These are phyloP conservation scores for Saccharomycopsis olivae DNA, from an alignment of 805 yeast species.

Conservation along the genomic window DNA sequence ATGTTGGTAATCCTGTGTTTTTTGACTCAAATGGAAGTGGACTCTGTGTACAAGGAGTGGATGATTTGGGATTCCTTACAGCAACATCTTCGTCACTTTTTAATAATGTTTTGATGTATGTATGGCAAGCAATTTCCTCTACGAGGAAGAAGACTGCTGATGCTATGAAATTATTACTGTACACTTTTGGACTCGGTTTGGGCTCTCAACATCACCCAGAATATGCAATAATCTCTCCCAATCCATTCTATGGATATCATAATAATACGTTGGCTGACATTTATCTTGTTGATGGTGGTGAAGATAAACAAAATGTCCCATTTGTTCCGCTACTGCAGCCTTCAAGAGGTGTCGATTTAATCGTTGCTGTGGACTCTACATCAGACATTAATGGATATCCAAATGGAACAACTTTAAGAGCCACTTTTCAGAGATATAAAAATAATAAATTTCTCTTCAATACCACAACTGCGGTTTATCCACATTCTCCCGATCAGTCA, in stretches of 20 bases:
- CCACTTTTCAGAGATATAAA: conserved; percentile 27
- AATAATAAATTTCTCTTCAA: not conserved
- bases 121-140: conserved; percentile 31
- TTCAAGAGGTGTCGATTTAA: conserved; percentile 48
- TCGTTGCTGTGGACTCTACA: conserved; percentile 52
- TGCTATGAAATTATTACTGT: conserved; percentile 30
- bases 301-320: conserved; percentile 66
- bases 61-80: conserved; percentile 47
- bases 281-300: conserved; percentile 71
- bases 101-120: conserved; percentile 40
- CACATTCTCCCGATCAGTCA: not conserved
- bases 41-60: conserved; percentile 42
- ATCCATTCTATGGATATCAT: conserved; percentile 40
- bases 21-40: conserved; percentile 21
- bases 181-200: conserved; percentile 34
- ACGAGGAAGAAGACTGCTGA: conserved; percentile 24
- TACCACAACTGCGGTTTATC: conserved; percentile 1
- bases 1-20: conserved; percentile 28
- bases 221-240: conserved; percentile 41
- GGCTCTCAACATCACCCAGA: conserved; percentile 37
- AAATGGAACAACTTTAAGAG: conserved; percentile 42
- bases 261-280: too few relatives aligned
- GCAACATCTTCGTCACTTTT: conserved; percentile 58
- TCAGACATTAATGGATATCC: conserved; percentile 47
- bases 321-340: conserved; percentile 53